Percentiles rank a stretch among this genome's conserved stretches.
Evolutionary conservation across 331 rosid genomes (phyloP).

Genomic region (Pyracantha coccinea): DNA sequence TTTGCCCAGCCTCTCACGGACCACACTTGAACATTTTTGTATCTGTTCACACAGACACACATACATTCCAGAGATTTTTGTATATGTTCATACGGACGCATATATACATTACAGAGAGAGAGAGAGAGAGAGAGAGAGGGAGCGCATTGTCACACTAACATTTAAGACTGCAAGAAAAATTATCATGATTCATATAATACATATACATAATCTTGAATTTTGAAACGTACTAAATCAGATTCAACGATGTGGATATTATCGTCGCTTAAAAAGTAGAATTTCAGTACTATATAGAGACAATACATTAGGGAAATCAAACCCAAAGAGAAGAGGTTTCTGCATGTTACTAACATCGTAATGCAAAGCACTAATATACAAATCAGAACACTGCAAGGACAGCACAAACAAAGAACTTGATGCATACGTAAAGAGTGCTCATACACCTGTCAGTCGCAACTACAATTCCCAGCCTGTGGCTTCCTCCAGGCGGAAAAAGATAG

Average conservation of each 20-base stretch:
- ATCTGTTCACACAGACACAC: too few species aligned
- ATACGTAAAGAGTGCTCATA: slow-evolving; percentile 20
- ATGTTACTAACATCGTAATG: neutral
- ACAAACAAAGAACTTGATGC: slow-evolving; percentile 33
- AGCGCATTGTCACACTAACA: neutral
- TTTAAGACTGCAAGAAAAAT: neutral
- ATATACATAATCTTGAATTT: slow-evolving; percentile 2
- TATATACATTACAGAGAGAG: too few species aligned
- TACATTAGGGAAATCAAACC: slow-evolving; percentile 30
- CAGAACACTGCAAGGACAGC: slow-evolving; percentile 21
- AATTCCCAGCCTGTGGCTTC: slow-evolving; percentile 21
- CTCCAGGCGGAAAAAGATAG: slow-evolving; percentile 28
- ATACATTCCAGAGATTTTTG: too few species aligned
- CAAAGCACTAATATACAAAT: slow-evolving; percentile 42
- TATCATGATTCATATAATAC: neutral
- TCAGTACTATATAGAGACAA: slow-evolving; percentile 14
- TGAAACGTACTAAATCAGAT: slow-evolving; percentile 17
- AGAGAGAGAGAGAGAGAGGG: too few species aligned
- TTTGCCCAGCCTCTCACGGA: neutral
- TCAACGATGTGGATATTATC: slow-evolving; percentile 27
- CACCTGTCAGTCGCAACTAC: slow-evolving; percentile 32
- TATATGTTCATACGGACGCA: too few species aligned
- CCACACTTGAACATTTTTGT: neutral
- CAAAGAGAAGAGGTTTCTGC: neutral
- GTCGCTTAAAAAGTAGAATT: slow-evolving; percentile 16